Percentiles rank a stretch among this genome's conserved stretches.
Evolutionary conservation across 2,329 filamentous ascomycete genomes (phyloP).

Genomic region (Sclerotinia spermophila): DNA sequence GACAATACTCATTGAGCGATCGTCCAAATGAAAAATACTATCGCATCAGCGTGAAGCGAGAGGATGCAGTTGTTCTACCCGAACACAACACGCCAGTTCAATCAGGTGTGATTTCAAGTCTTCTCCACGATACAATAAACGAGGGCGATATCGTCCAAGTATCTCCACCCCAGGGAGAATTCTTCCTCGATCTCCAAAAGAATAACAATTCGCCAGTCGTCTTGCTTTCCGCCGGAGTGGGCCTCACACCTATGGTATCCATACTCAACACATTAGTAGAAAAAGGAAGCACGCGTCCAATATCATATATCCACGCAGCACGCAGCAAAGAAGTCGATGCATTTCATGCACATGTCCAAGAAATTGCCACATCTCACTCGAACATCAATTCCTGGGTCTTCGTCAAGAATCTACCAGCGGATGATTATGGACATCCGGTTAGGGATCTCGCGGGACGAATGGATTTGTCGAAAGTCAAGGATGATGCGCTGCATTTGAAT

Average conservation of each 20-base stretch:
- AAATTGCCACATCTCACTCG: neutral
- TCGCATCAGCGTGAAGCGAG: conserved; percentile 71
- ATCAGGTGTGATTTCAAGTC: conserved; percentile 37
- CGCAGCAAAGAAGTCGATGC: conserved; percentile 49
- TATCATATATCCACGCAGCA: conserved; percentile 63
- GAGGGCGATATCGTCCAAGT: conserved; percentile 51
- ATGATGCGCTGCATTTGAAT: neutral
- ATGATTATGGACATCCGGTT: neutral
- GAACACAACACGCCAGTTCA: neutral
- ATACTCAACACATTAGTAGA: conserved; percentile 56
- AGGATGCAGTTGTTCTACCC: conserved; percentile 33
- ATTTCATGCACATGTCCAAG: conserved; percentile 50
- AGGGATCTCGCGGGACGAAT: neutral
- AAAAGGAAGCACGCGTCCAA: conserved; percentile 41
- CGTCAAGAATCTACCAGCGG: neutral
- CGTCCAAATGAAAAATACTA: conserved; percentile 53
- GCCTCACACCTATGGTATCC: conserved; percentile 61
- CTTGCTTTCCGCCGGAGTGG: conserved; percentile 65
- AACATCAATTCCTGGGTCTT: conserved; percentile 8
- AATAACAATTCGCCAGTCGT: conserved; percentile 52
- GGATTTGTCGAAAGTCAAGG: neutral
- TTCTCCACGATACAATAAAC: conserved; percentile 47
- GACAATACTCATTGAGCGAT: conserved; percentile 74
- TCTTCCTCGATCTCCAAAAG: conserved; percentile 53
- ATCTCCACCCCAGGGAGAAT: conserved; percentile 56